Base-by-base conservation (phyloP, 2,329 filamentous ascomycete species). In the Sporothrix curviconia region DNA sequence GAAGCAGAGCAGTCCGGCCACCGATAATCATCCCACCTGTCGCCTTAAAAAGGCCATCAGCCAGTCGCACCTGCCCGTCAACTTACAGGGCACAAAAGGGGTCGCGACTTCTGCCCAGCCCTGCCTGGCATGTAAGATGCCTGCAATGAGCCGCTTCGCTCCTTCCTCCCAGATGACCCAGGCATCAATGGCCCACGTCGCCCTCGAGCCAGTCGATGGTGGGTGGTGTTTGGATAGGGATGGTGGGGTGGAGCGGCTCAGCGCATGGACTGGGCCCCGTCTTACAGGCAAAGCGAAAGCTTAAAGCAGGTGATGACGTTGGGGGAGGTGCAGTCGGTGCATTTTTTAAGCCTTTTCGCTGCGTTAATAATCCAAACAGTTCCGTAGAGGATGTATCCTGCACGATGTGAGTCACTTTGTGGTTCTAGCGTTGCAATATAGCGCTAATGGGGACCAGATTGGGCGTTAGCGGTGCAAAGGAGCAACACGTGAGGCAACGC, bases 401-500 rank as follows among this genome's bases (percentile, higher is more conserved):
- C 51, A 44, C 32, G 25, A 44, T 46, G 42, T 55, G 52, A 55
- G 52, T 55, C 52, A 55, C 40, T 25, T 7, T 8, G n/a, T 46
- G 17, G 25, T 44, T 43, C 25, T 46, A 46, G 30, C 17, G 52
- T 34, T 55, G 30, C 30, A 25, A 22, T 34, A 34, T 39, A 43
- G 54, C 56, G 56, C 56, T 58, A 58, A 57, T 56, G 47, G n/a
- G 44, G 46, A 32, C n/a, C 36, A 17, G 24, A 40, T 40, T n/a
- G 32, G 49, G 49, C 36, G 36, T 52, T 40, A 40, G 49, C 49
- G 36, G 49, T 34, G 19, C 12, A n/a, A 19, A 36, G 24, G 32
- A 19, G 32, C 11, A 25, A 19, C 19, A 37, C 47, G 19, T 50
- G 32, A 37, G 19, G 19, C 24, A 50, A 9, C 30, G n/a, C 7